These are phyloP conservation scores for Lactarius trivialis DNA, from an alignment of 768 basidiomycete genomes.

Conservation along the genomic window DNA sequence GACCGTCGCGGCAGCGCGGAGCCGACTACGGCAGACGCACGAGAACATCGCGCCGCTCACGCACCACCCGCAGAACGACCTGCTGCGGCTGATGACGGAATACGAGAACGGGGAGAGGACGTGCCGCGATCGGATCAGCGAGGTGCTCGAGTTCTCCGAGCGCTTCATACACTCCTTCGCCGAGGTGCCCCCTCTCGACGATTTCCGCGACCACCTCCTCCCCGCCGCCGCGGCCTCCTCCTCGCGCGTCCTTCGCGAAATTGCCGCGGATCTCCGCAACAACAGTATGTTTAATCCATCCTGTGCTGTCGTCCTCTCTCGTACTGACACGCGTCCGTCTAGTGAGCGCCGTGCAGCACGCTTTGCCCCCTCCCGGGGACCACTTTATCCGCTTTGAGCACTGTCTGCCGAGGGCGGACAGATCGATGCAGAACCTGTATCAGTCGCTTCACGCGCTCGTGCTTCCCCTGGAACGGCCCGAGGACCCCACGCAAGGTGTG, in stretches of 20 bases:
- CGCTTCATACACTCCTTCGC: constrained; percentile 4
- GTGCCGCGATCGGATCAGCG: constrained; percentile 1
- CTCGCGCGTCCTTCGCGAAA: not conserved
- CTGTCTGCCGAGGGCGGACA: not conserved
- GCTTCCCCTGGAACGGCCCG: constrained; percentile 3
- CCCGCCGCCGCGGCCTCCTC: constrained; percentile 5
- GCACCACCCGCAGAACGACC: not conserved
- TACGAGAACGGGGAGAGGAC: not conserved
- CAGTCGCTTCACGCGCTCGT: not conserved
- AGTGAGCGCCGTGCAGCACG: not conserved
- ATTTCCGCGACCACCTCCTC: constrained; percentile 8
- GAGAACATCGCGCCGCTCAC: not conserved
- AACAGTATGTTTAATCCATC: not conserved
- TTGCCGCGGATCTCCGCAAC: not conserved
- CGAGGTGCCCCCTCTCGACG: constrained; percentile 7
- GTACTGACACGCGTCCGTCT: not conserved
- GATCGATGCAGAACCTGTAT: constrained; percentile 6
- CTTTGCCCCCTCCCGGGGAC: not conserved
- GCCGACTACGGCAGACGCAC: not conserved
- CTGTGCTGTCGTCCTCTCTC: not conserved
- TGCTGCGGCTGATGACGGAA: constrained; percentile 9
- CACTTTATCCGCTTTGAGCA: not conserved
- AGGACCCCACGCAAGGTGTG: constrained; percentile 7
- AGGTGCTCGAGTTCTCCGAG: constrained; percentile 11
- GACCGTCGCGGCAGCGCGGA: not conserved